Percentiles rank a stretch among this genome's conserved stretches.
Conservation (phyloP, 805 yeast species). For the Lachancea quebecensis region DNA sequence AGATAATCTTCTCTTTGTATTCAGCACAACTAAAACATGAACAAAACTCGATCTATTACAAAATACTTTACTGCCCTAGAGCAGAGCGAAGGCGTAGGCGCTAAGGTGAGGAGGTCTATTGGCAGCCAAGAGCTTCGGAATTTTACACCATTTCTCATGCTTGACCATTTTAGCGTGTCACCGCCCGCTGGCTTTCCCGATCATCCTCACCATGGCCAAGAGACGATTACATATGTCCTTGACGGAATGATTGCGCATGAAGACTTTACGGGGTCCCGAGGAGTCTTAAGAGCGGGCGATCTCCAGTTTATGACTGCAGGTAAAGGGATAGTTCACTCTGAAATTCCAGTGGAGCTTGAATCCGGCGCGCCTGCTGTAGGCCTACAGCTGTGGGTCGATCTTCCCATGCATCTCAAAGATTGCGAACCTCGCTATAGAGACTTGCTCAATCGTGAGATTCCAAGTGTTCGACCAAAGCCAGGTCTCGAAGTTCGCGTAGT, state of each 20-base stretch:
- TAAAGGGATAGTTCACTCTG: slow-evolving; percentile 76
- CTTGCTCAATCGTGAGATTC: slow-evolving; percentile 61
- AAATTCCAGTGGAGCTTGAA: slow-evolving; percentile 62
- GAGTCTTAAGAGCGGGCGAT: slow-evolving; percentile 73
- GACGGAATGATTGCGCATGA: slow-evolving; percentile 71
- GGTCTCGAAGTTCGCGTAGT: slow-evolving; percentile 58
- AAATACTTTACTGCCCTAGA: slow-evolving; percentile 54
- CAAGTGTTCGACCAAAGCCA: slow-evolving; percentile 58
- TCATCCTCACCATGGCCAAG: slow-evolving; percentile 80
- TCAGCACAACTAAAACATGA: slow-evolving; percentile 2
- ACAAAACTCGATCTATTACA: slow-evolving; percentile 38
- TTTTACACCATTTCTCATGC: slow-evolving; percentile 74
- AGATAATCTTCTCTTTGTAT: not conserved
- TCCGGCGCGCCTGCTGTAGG: slow-evolving; percentile 52
- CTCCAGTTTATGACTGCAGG: slow-evolving; percentile 95
- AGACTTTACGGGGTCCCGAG: slow-evolving; percentile 82
- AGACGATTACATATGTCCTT: slow-evolving; percentile 63
- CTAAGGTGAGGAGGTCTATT: slow-evolving; percentile 72
- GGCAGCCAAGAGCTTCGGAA: slow-evolving; percentile 63
- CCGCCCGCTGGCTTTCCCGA: slow-evolving; percentile 74
- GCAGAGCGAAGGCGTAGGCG: slow-evolving; percentile 85
- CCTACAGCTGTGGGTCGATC: slow-evolving; percentile 84
- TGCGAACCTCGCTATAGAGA: slow-evolving; percentile 74
- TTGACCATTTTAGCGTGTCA: slow-evolving; percentile 66
- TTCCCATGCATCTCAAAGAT: slow-evolving; percentile 57